phyloP scores from a whole-genome alignment of 331 rosid genomes.

The Pyracantha coccinea region DNA sequence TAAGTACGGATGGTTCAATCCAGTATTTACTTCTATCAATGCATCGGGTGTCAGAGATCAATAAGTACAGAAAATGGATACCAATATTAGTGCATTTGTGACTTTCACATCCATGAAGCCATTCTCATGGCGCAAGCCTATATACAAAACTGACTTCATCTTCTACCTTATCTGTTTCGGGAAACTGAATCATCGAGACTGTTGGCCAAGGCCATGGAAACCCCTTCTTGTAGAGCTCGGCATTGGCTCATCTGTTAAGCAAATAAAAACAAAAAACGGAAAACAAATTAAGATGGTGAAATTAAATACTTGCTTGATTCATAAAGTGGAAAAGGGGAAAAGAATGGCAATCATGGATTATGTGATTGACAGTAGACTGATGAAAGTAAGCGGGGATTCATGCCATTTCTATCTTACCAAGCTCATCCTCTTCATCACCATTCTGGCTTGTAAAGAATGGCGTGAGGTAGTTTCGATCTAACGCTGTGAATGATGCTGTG shows the following conservation, averaged over 20 bases:
- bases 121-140: constrained; percentile 19
- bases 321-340: background rate
- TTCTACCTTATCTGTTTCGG: constrained; percentile 4
- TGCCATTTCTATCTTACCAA: constrained; percentile 36
- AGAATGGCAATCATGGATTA: too few relatives aligned
- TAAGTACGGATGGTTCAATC: constrained; percentile 7
- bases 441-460: constrained; percentile 90
- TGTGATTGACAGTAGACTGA: too few relatives aligned
- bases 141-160: constrained; percentile 32
- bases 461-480: constrained; percentile 86
- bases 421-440: constrained; percentile 58
- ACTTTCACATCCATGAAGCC: constrained; percentile 3
- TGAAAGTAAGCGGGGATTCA: background rate
- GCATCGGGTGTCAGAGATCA: background rate
- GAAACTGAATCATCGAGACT: constrained; percentile 17
- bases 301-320: background rate
- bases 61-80: background rate
- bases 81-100: constrained; percentile 8
- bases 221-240: constrained; percentile 24
- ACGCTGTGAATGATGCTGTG: constrained; percentile 64
- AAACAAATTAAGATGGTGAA: background rate
- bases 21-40: constrained; percentile 19
- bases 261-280: background rate
- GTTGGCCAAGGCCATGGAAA: constrained; percentile 13
- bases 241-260: constrained; percentile 43